These are phyloP conservation scores for Sugiyamaella valdiviana DNA, from an alignment of 805 yeast genomes.

Conservation along the genomic window DNA sequence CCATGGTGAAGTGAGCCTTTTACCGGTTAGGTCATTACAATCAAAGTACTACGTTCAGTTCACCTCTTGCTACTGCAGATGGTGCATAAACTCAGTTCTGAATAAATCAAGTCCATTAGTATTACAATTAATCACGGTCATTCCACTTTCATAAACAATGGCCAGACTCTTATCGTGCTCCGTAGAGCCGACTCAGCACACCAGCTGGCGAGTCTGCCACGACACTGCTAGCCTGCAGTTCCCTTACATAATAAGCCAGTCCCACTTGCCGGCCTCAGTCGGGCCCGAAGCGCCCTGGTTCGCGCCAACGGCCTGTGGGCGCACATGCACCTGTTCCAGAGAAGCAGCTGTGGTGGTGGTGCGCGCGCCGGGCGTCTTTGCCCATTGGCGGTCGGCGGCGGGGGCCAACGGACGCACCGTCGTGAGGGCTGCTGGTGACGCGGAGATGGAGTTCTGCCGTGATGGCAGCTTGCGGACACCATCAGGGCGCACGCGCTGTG, in stretches of 20 bases:
- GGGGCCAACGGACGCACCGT: background rate
- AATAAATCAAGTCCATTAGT: background rate
- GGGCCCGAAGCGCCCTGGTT: background rate
- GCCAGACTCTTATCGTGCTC: background rate
- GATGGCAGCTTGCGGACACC: constrained; percentile 1
- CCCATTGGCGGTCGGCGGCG: background rate
- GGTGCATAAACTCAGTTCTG: background rate
- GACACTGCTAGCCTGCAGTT: background rate
- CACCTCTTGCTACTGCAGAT: no score
- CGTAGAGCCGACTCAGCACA: background rate
- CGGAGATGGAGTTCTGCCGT: constrained; percentile 13
- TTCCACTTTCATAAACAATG: background rate
- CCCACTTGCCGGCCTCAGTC: constrained; percentile 21
- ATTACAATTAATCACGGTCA: background rate
- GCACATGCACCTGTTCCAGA: background rate
- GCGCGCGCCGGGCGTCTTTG: background rate
- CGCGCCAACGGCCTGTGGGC: background rate
- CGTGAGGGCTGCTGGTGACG: background rate
- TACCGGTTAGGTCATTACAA: no score
- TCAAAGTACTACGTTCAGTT: no score
- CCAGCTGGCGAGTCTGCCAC: background rate
- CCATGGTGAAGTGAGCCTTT: no score
- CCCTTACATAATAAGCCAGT: constrained; percentile 23
- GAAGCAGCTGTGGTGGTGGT: constrained; percentile 7
- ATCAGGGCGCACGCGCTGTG: constrained; percentile 5